phyloP scores from a whole-genome alignment of 306 rosid genomes.

The Elaeagnus macrophylla region DNA sequence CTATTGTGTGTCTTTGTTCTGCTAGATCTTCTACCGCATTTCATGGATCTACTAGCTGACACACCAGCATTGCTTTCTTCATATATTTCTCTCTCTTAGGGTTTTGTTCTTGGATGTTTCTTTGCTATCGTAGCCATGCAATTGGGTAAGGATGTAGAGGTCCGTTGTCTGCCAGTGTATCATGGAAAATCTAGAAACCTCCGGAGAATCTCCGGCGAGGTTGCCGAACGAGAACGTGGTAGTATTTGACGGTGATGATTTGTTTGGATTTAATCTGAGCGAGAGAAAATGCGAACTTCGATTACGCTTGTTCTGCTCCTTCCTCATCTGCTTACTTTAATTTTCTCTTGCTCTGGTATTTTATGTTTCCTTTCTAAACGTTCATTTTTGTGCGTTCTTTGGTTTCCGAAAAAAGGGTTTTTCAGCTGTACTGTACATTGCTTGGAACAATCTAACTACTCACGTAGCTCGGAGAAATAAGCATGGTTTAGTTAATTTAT shows the following conservation, averaged over 20 bases:
- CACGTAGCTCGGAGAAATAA: background rate
- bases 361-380: background rate
- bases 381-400: conserved; percentile 7
- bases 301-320: conserved; percentile 23
- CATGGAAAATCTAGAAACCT: conserved; percentile 14
- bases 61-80: conserved; percentile 24
- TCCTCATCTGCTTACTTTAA: conserved; percentile 30
- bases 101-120: conserved; percentile 25
- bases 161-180: conserved; percentile 20
- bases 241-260: conserved; percentile 31
- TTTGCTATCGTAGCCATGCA: conserved; percentile 25
- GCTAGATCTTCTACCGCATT: conserved; percentile 51
- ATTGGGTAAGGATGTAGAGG: conserved; percentile 17
- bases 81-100: conserved; percentile 47
- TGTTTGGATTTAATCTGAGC: conserved; percentile 22
- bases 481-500: background rate
- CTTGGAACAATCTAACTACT: background rate
- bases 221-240: conserved; percentile 19
- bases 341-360: conserved; percentile 53
- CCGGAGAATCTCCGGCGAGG: conserved; percentile 14
- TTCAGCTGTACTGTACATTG: background rate
- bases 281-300: conserved; percentile 51
- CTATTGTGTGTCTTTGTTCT: background rate
- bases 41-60: conserved; percentile 51
- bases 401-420: conserved; percentile 1